Conservation (phyloP, 2,329 filamentous ascomycete species). For the Penicillium sp. region DNA sequence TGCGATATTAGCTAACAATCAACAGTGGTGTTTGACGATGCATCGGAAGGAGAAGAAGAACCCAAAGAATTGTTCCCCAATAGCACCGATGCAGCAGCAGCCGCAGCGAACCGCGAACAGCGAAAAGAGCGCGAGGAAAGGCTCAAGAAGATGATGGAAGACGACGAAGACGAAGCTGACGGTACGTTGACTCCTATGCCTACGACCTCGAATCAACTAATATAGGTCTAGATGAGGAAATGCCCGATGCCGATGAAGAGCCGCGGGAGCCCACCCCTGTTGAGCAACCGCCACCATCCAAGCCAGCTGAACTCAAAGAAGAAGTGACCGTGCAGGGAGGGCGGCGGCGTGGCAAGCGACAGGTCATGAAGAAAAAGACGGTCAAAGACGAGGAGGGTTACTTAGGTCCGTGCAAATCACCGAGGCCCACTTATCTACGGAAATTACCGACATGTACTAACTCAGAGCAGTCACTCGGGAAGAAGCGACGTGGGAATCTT, state of each 20-base stretch:
- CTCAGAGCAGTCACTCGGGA: slow-evolving; percentile 70
- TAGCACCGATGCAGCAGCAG: slow-evolving; percentile 30
- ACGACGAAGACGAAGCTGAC: slow-evolving; percentile 37
- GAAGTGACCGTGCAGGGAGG: slow-evolving; percentile 58
- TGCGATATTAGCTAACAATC: slow-evolving; percentile 26
- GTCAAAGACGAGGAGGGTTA: slow-evolving; percentile 86
- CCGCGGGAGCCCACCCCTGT: slow-evolving; percentile 39
- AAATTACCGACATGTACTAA: slow-evolving; percentile 9
- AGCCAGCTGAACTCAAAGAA: slow-evolving; percentile 48
- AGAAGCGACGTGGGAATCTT: slow-evolving; percentile 83
- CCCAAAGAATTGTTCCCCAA: slow-evolving; percentile 51
- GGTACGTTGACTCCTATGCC: slow-evolving; percentile 33
- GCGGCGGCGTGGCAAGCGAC: slow-evolving; percentile 69
- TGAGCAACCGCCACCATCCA: slow-evolving; percentile 35
- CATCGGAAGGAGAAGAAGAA: slow-evolving; percentile 58
- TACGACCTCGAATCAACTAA: slow-evolving; percentile 17
- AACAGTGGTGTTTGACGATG: slow-evolving; percentile 50
- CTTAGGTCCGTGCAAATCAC: slow-evolving; percentile 55
- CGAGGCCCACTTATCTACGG: background rate
- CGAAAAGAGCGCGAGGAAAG: slow-evolving; percentile 63
- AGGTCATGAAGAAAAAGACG: slow-evolving; percentile 83
- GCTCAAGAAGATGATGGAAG: slow-evolving; percentile 72
- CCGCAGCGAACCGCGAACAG: slow-evolving; percentile 41
- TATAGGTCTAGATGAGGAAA: slow-evolving; percentile 50
- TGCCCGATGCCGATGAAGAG: slow-evolving; percentile 52